These are phyloP conservation scores for Ambrosia trifida DNA, from an alignment of 129 eudicot genomes.

Conservation along the genomic window DNA sequence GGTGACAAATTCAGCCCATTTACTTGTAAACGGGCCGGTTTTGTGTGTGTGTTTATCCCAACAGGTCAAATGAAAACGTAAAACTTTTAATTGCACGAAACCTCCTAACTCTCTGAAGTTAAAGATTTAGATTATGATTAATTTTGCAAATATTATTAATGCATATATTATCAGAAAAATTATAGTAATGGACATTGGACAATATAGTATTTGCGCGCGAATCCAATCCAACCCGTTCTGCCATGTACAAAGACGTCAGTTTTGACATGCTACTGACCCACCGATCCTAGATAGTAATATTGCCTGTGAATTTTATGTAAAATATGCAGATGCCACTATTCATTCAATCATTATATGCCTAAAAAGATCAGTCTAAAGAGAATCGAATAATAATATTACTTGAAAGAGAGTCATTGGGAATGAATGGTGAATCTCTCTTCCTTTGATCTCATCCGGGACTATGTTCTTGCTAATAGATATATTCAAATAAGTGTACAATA, in stretches of 20 bases:
- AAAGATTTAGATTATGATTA: background rate
- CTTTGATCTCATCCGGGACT: slow-evolving; percentile 96
- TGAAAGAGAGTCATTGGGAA: slow-evolving; percentile 95
- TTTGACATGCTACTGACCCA: background rate
- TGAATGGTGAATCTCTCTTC: slow-evolving; percentile 94
- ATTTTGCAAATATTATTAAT: background rate
- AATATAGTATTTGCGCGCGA: too few relatives aligned
- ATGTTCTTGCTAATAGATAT: slow-evolving; percentile 95
- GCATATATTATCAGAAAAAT: background rate
- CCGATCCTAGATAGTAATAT: background rate
- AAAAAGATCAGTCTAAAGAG: too few relatives aligned
- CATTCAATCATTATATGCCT: background rate
- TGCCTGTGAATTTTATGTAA: background rate
- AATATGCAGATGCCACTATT: background rate
- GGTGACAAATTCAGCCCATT: background rate
- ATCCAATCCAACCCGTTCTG: too few relatives aligned
- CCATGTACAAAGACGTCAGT: too few relatives aligned
- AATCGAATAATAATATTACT: too few relatives aligned
- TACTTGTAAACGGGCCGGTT: background rate
- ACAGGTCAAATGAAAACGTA: background rate
- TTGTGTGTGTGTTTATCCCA: background rate
- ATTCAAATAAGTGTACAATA: slow-evolving; percentile 87
- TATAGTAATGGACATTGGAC: background rate
- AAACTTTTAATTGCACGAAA: background rate
- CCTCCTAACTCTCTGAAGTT: background rate